Conservation (phyloP, 1,284 basidiomycete genomes). For the Ceratobasidium papillatum region DNA sequence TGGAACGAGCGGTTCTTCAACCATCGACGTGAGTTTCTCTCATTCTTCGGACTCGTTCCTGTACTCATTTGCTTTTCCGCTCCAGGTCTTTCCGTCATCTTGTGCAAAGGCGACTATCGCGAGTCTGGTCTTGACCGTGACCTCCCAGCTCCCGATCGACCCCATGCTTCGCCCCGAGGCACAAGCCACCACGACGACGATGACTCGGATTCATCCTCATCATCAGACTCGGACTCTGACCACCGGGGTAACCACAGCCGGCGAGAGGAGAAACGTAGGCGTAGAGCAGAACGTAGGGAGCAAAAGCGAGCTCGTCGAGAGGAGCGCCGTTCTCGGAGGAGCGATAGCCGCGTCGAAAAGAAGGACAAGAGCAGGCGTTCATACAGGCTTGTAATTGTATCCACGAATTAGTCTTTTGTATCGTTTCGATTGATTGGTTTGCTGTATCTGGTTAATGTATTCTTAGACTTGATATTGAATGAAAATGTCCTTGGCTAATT, state of each 20-base stretch:
- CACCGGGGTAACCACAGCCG: neutral
- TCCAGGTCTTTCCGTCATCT: slow-evolving; percentile 3
- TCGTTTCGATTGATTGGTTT: neutral
- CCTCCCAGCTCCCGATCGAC: slow-evolving; percentile 15
- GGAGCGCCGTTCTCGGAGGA: neutral
- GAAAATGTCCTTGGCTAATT: slow-evolving; percentile 12
- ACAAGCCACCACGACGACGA: neutral
- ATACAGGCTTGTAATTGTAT: slow-evolving; percentile 13
- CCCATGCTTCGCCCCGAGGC: neutral
- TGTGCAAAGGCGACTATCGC: slow-evolving; percentile 14
- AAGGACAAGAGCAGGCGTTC: neutral
- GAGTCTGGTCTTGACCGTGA: neutral
- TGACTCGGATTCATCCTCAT: slow-evolving; percentile 10
- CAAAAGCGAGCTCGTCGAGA: neutral
- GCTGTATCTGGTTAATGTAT: neutral
- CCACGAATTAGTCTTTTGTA: neutral
- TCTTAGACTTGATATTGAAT: slow-evolving; percentile 5
- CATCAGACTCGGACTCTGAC: neutral
- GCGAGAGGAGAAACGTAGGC: neutral
- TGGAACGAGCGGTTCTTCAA: slow-evolving; percentile 32
- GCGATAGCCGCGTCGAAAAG: neutral
- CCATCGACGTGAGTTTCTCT: slow-evolving; percentile 16
- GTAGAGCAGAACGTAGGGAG: slow-evolving; percentile 1
- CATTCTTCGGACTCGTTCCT: neutral
- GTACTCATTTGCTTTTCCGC: neutral